Conservation (phyloP, 2,329 filamentous ascomycete genomes). For the Rhexocercosporidium sp. region DNA sequence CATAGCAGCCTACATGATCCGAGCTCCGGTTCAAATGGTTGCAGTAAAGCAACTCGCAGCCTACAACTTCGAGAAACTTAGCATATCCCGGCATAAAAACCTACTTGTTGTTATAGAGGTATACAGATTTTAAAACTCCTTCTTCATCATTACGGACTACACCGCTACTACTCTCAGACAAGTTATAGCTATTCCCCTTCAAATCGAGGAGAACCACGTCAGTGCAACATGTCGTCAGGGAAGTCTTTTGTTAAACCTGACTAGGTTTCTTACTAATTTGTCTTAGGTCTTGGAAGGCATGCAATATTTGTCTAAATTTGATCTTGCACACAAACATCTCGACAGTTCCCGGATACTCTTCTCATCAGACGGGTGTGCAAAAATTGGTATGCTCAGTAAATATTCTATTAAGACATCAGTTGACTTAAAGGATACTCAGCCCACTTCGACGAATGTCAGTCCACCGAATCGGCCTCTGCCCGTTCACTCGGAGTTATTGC, state of each 20-base stretch:
- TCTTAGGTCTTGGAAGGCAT: not conserved
- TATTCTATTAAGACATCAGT: not conserved
- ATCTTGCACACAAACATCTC: not conserved
- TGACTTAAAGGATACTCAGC: not conserved
- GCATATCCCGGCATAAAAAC: not conserved
- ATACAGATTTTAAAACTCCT: not conserved
- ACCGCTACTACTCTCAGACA: not conserved
- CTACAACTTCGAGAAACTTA: not conserved
- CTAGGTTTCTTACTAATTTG: not conserved
- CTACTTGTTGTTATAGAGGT: not conserved
- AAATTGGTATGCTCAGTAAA: not conserved
- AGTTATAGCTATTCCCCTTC: constrained; percentile 1
- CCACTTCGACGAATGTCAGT: not conserved
- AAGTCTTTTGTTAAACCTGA: not conserved
- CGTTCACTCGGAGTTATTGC: constrained; percentile 1
- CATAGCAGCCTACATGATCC: not conserved
- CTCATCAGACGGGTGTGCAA: not conserved
- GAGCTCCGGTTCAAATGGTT: not conserved
- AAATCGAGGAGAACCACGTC: not conserved
- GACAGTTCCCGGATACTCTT: not conserved
- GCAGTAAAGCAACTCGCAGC: not conserved
- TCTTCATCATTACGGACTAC: not conserved
- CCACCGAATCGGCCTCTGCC: not conserved
- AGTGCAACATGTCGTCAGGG: not conserved
- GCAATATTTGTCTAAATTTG: not conserved